A percentile compares a stretch with the other conserved stretches of the same genome.
These are phyloP conservation scores for Ogataea thermomethanolica DNA, from an alignment of 805 yeast genomes.

Conservation along the genomic window DNA sequence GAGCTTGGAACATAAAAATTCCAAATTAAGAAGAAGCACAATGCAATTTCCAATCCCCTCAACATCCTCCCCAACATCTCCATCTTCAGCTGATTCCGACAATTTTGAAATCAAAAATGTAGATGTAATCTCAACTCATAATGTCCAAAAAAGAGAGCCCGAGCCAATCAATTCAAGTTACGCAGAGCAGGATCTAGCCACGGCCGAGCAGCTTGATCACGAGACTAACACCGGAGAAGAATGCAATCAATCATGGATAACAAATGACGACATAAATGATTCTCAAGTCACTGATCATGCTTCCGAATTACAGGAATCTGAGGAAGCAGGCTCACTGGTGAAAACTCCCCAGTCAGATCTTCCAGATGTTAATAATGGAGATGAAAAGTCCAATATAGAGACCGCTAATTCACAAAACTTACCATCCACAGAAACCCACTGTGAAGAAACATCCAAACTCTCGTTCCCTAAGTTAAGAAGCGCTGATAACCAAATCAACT, in stretches of 20 bases:
- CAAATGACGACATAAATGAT: too few species aligned
- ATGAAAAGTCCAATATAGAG: conserved; percentile 1
- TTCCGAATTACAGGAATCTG: too few species aligned
- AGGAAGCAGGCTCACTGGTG: too few species aligned
- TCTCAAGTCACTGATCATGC: too few species aligned
- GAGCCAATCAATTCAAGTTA: conserved; percentile 13
- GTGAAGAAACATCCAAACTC: conserved; percentile 9
- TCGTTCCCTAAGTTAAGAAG: conserved; percentile 19
- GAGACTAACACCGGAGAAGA: too few species aligned
- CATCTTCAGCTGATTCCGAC: neutral
- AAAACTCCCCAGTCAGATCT: too few species aligned
- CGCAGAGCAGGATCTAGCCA: conserved; percentile 7
- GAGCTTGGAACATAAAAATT: neutral
- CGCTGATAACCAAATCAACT: neutral
- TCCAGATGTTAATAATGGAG: neutral
- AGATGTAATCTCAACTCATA: conserved; percentile 3
- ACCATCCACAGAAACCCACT: conserved; percentile 3
- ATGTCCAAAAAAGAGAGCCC: neutral
- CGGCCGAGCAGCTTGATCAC: neutral
- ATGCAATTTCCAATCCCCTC: conserved; percentile 15
- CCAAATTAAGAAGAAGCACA: conserved; percentile 13
- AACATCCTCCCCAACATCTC: neutral
- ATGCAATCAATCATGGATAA: too few species aligned
- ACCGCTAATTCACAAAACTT: neutral
- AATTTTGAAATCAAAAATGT: conserved; percentile 10